Evolutionary conservation across 108 stramenopile species (phyloP).

Genomic region (Seminavis robusta): DNA sequence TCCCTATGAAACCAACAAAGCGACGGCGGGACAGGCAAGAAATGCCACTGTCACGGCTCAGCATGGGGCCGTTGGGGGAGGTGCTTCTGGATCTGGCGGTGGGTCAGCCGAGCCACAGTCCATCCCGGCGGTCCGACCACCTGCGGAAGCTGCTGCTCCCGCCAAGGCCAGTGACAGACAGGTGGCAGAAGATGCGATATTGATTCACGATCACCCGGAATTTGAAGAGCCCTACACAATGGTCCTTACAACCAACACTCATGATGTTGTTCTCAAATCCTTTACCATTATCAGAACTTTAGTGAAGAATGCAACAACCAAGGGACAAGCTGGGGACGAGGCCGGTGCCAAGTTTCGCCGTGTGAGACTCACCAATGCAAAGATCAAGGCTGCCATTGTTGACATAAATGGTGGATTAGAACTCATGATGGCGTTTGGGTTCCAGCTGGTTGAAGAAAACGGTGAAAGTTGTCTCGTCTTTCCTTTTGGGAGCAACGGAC

Average conservation of each 20-base stretch:
- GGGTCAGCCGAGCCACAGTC: background rate
- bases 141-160: conserved; percentile 29
- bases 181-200: no score
- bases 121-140: conserved; percentile 35
- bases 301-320: conserved; percentile 74
- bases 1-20: conserved; percentile 69
- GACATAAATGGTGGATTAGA: conserved; percentile 70
- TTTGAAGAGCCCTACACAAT: conserved; percentile 89
- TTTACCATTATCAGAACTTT: conserved; percentile 55
- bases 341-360: conserved; percentile 60
- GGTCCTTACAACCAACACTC: conserved; percentile 14
- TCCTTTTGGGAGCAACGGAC: conserved; percentile 45
- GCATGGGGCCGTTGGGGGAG: conserved; percentile 49
- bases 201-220: conserved; percentile 8
- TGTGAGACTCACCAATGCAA: conserved; percentile 71
- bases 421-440: conserved; percentile 64
- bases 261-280: conserved; percentile 24
- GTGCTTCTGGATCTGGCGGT: conserved; percentile 3
- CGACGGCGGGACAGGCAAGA: conserved; percentile 74
- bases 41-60: conserved; percentile 52
- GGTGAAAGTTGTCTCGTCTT: conserved; percentile 69
- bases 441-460: conserved; percentile 59
- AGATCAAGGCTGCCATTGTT: conserved; percentile 71
- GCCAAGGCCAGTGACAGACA: no score
- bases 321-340: conserved; percentile 58